Conservation (phyloP, 441 rosid genomes). For the Syzygium syzygioides region DNA sequence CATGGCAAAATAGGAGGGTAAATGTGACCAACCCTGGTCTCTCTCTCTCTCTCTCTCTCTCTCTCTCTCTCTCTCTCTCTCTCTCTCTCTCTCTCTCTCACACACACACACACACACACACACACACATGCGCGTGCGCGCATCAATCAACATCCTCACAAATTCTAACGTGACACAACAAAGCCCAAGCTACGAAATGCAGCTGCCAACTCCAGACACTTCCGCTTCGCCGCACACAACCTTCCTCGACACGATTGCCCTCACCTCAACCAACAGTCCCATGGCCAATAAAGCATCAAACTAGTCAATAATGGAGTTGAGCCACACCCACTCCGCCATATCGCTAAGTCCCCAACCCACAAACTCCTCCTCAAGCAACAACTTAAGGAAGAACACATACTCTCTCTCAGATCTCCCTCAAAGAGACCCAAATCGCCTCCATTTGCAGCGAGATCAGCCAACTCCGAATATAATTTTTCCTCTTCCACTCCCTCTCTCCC, state of each 20-base stretch:
- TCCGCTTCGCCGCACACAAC: background rate
- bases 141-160: background rate
- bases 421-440: constrained; percentile 69
- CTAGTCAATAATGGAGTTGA: constrained; percentile 43
- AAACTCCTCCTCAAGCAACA: constrained; percentile 88
- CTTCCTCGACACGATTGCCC: background rate
- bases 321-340: constrained; percentile 78
- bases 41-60: no score
- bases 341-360: constrained; percentile 73
- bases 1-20: background rate
- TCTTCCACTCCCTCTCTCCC: constrained; percentile 74
- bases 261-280: background rate
- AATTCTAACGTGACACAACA: background rate
- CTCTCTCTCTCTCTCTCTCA: no score
- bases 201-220: background rate
- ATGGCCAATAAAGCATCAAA: background rate
- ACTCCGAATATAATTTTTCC: constrained; percentile 76
- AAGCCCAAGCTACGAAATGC: background rate
- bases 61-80: no score
- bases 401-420: constrained; percentile 54
- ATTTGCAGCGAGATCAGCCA: constrained; percentile 59
- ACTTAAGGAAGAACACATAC: constrained; percentile 83
- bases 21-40: background rate
- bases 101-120: no score
- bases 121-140: no score